phyloP scores from a whole-genome alignment of 129 eudicot species.

The Chrysanthemum lavandulifolium region DNA sequence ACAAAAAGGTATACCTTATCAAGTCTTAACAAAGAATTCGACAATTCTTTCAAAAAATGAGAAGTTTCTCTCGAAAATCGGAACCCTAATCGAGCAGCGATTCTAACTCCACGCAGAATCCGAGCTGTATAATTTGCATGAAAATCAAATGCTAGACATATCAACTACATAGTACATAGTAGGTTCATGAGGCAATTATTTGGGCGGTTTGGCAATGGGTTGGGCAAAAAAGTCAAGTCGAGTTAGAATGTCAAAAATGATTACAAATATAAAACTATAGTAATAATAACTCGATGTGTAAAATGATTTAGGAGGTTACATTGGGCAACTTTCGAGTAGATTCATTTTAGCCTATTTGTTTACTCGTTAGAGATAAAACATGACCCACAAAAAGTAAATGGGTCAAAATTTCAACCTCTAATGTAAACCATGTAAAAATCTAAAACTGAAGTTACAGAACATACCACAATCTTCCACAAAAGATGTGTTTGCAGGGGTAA shows the following conservation, averaged over 20 bases:
- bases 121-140: slow-evolving; percentile 48
- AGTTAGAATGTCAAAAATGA: too few relatives aligned
- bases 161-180: neutral
- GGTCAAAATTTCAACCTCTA: neutral
- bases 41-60: slow-evolving; percentile 46
- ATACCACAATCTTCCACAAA: slow-evolving; percentile 68
- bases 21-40: slow-evolving; percentile 53
- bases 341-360: neutral
- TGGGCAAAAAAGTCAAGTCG: too few relatives aligned
- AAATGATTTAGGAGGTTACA: too few relatives aligned
- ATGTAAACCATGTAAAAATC: neutral
- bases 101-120: slow-evolving; percentile 63
- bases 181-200: too few relatives aligned
- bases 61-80: slow-evolving; percentile 58
- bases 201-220: too few relatives aligned
- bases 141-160: slow-evolving; percentile 18
- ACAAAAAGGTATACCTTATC: slow-evolving; percentile 46
- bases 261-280: too few relatives aligned
- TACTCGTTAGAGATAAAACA: neutral
- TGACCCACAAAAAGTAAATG: neutral
- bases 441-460: slow-evolving; percentile 13
- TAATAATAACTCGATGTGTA: too few relatives aligned
- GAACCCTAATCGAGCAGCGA: slow-evolving; percentile 68
- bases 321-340: too few relatives aligned
- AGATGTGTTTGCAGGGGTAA: slow-evolving; percentile 52